Conservation (phyloP, 116 monocot species). For the Cymodocea nodosa region DNA sequence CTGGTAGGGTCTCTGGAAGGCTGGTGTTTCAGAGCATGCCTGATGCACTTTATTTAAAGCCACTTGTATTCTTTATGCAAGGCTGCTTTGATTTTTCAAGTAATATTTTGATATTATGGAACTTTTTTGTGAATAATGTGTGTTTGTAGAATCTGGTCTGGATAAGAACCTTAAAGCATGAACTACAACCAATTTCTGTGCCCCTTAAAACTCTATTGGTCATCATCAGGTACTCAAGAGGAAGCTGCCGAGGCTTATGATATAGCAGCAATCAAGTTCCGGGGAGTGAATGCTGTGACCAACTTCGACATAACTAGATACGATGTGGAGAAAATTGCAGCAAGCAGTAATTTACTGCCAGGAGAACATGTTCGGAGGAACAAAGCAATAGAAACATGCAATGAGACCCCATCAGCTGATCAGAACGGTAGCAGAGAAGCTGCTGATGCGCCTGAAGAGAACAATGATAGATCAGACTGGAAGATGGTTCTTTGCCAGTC, state of each 20-base stretch:
- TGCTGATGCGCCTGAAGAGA: constrained; percentile 11
- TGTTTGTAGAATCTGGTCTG: not conserved
- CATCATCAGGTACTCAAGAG: constrained; percentile 60
- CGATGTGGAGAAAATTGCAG: constrained; percentile 62
- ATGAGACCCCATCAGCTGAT: not conserved
- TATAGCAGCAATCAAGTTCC: constrained; percentile 78
- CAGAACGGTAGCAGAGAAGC: constrained; percentile 11
- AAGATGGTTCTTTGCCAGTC: constrained; percentile 33
- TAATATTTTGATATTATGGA: not conserved
- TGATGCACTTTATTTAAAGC: constrained; percentile 1
- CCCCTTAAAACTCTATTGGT: not conserved
- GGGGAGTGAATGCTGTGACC: constrained; percentile 66
- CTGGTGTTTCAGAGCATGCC: not conserved
- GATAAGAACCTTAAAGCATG: not conserved
- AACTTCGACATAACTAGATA: constrained; percentile 81
- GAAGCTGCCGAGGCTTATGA: constrained; percentile 89
- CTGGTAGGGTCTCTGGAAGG: not conserved
- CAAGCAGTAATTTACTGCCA: constrained; percentile 45
- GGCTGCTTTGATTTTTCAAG: constrained; percentile 1
- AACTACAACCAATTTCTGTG: not conserved
- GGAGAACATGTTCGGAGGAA: constrained; percentile 40
- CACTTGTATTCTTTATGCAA: constrained; percentile 1
- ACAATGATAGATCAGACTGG: constrained; percentile 21
- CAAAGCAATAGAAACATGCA: constrained; percentile 20
- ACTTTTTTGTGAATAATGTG: too few species aligned